Conservation (phyloP, 495 filamentous ascomycete species). For the Penicillium paradoxum region DNA sequence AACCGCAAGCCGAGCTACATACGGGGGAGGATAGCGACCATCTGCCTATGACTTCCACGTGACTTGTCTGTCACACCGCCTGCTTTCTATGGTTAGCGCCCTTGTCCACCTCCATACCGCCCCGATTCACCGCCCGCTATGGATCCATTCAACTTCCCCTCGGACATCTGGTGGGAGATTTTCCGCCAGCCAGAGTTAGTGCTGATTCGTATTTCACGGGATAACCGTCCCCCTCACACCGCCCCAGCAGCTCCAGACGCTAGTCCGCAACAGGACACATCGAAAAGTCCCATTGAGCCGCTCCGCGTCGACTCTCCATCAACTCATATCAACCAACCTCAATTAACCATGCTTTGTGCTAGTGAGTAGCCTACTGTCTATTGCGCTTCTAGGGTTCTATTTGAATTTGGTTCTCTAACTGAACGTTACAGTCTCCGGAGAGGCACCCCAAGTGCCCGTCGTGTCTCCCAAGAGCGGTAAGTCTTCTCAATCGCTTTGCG, state of each 20-base stretch:
- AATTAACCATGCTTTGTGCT: conserved; percentile 62
- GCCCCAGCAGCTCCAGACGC: conserved; percentile 25
- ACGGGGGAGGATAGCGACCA: neutral
- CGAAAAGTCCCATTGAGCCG: conserved; percentile 44
- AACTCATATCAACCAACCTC: conserved; percentile 26
- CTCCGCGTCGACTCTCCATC: conserved; percentile 28
- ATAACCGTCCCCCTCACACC: neutral
- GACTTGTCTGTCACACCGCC: neutral
- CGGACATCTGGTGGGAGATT: neutral
- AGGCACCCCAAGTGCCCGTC: conserved; percentile 91
- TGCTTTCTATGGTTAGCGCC: too few relatives aligned
- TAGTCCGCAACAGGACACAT: conserved; percentile 36
- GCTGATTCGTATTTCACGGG: neutral
- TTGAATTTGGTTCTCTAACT: conserved; percentile 15
- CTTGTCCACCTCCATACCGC: neutral
- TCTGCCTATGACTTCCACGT: neutral
- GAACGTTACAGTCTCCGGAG: conserved; percentile 76
- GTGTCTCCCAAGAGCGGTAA: conserved; percentile 89
- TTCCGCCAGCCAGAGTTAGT: neutral
- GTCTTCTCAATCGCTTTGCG: conserved; percentile 24
- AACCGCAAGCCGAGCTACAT: neutral
- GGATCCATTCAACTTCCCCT: neutral
- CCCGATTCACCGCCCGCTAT: neutral
- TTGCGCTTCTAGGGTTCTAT: neutral
- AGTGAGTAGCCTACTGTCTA: conserved; percentile 46